Base-by-base conservation (phyloP, 208 protist species). In the Trypanosoma platydactyli region DNA sequence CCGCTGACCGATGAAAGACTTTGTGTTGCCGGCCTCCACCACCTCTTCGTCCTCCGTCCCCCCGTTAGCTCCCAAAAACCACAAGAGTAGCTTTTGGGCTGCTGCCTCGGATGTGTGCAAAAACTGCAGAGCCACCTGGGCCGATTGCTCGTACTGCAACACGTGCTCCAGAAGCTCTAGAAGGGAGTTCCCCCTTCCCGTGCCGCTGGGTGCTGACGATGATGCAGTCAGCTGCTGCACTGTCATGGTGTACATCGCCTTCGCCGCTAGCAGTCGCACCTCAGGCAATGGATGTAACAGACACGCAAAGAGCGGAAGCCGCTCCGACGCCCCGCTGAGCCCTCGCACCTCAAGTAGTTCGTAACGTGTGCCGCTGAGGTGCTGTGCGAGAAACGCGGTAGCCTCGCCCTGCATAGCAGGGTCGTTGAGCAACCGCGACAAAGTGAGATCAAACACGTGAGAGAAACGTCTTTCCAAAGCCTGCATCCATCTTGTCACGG, bases 281-380 rank as follows among this genome's bases (percentile, higher is more conserved):
- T 84, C 81, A 0, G 82, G 59, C 41, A 86, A 65, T 25, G 84
- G 73, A 71, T 95, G 89, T 22, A 93, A 66, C 33, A 95, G 67
- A 60, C 89, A 95, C 0, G 87, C 76, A 50, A 93, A 93, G 11
- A 95, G 73, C 15, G 89, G 89, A 58, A 95, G 73, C 33, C 73
- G 76, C 65, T 84, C 80, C 16, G 61, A 65, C 15, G 18, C 38
- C 35, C 59, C 65, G 46, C 48, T 63, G 42, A 38, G 16, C 49
- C 58, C 55, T 29, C 57, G 29, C 38, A 94, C 80, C 40, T 83
- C 74, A 20, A 94, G 61, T 68, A 89, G 68, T 69, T 82, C 71
- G 69, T 91, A 95, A 7, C 84, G 83, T 16, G 86, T 86, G 51
- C 86, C 89, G 46, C 73, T 65, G 60, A 92, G 79, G 73, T 92